A percentile compares a stretch with the other conserved stretches of the same genome.
phyloP scores from a whole-genome alignment of 129 eudicot genomes.

The Artemisia annua region DNA sequence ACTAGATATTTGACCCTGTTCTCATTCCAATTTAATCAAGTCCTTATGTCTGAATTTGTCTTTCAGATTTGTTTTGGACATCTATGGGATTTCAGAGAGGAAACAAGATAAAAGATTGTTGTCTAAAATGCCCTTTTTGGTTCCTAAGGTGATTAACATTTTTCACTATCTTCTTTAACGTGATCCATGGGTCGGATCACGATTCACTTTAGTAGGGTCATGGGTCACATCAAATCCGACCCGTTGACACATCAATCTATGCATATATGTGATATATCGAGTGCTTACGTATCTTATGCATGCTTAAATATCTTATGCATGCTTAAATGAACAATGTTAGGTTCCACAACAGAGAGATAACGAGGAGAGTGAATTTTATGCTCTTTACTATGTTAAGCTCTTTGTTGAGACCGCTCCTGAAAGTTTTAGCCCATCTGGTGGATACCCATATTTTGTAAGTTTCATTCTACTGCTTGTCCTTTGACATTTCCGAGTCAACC shows the following conservation, averaged over 20 bases:
- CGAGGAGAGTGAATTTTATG: slow-evolving; percentile 51
- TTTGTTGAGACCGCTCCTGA: slow-evolving; percentile 64
- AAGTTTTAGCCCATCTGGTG: slow-evolving; percentile 46
- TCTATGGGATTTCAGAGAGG: slow-evolving; percentile 45
- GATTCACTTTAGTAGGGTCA: background rate
- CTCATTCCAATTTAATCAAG: background rate
- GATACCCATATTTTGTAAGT: slow-evolving; percentile 75
- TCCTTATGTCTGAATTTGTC: background rate
- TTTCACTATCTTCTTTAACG: background rate
- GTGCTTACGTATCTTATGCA: no score
- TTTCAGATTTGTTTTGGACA: slow-evolving; percentile 59
- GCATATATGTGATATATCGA: no score
- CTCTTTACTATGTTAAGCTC: slow-evolving; percentile 55
- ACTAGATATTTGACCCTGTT: background rate
- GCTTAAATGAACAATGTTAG: slow-evolving; percentile 32
- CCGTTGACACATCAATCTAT: no score
- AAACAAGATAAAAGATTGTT: slow-evolving; percentile 31
- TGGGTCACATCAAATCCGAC: no score
- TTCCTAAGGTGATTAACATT: slow-evolving; percentile 58
- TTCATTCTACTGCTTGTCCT: background rate
- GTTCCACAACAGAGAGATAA: slow-evolving; percentile 70
- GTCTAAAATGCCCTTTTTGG: slow-evolving; percentile 59
- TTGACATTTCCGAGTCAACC: slow-evolving; percentile 14
- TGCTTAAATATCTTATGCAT: no score
- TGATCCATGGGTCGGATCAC: background rate